phyloP scores from a whole-genome alignment of 1,284 basidiomycete genomes.

The Cutaneotrichosporon curvatum region DNA sequence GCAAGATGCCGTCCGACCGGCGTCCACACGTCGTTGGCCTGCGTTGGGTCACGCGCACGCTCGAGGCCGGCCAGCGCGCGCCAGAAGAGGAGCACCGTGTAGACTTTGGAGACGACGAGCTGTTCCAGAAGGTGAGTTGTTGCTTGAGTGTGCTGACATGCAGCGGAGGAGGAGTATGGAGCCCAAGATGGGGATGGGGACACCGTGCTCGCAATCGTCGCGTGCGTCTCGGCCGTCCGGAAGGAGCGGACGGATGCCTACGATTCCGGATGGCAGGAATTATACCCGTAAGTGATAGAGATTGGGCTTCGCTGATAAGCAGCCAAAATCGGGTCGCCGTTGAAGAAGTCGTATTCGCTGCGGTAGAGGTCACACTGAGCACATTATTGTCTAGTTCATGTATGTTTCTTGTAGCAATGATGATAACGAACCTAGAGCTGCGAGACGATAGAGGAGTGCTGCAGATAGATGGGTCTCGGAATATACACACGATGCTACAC shows the following conservation, averaged over 20 bases:
- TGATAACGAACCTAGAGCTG: too few relatives aligned
- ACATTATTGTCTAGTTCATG: too few relatives aligned
- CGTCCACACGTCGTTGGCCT: constrained; percentile 65
- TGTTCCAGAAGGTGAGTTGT: constrained; percentile 60
- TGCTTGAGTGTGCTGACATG: not conserved
- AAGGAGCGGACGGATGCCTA: constrained; percentile 11
- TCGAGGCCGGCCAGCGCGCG: constrained; percentile 59
- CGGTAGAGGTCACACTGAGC: not conserved
- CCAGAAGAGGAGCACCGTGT: constrained; percentile 64
- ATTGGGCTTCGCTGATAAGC: not conserved
- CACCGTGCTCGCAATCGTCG: not conserved
- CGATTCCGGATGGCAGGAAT: constrained; percentile 29
- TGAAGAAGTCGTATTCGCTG: constrained; percentile 26
- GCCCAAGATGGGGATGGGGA: constrained; percentile 19
- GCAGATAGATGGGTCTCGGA: too few relatives aligned
- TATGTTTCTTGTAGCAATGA: too few relatives aligned
- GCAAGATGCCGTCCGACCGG: constrained; percentile 52
- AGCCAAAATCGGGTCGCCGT: constrained; percentile 39
- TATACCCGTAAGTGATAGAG: constrained; percentile 42
- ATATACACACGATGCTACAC: too few relatives aligned
- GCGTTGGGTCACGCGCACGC: constrained; percentile 84
- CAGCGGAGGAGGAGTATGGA: constrained; percentile 59
- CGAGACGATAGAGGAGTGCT: too few relatives aligned
- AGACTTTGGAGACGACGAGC: constrained; percentile 60
- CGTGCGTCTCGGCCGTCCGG: not conserved